Base-by-base conservation (phyloP, 2,329 filamentous ascomycete genomes). In the Purpureocillium takamizusanense region DNA sequence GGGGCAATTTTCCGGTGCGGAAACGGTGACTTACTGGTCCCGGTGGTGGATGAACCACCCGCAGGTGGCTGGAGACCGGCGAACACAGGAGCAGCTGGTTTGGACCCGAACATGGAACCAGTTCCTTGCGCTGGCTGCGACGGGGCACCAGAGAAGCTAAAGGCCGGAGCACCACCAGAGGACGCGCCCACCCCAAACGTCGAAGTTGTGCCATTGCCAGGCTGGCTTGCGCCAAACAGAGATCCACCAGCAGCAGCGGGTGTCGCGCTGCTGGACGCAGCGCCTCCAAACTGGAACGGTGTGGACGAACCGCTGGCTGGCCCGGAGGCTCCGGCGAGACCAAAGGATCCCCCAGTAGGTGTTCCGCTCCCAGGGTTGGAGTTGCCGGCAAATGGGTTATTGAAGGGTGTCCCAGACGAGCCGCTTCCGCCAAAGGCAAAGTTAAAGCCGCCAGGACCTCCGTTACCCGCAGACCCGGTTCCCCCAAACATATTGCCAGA, bases 21-120 rank as follows among this genome's bases (percentile, higher is more conserved):
- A 56, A 62, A 60, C 53, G 56, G 52, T 55, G 59, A 65, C 62
- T 65, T 65, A 66, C 62, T 66, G 48, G 64, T 67, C 56, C 64
- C 64, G 44, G 63, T 65, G 52, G 62, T 65, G 44, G 64, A 66
- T 37, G 59, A 57, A 42, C 63, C 64, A 55, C 59, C 61, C 53
- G 54, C 55, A 44, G 62, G 63, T 44, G 62, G 60, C 53, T 65
- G 61, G 47, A 66, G 59, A 53, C 55, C 57, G 47, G 52, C 52
- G 46, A 65, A 64, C 42, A 55, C 50, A 38, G 60, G 50, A 39
- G 54, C 54, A 43, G 56, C 46, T 45, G 56, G 54, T 45, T 47
- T 54, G 44, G 56, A 56, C 50, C 59, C 59, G 46, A 61, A 61
- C 36, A 49, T 41, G 35, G 51, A 47, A 43, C 55, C 48, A 37